Evolutionary conservation across 2,329 filamentous ascomycete genomes (phyloP).

Genomic region (Dothistroma septosporum): DNA sequence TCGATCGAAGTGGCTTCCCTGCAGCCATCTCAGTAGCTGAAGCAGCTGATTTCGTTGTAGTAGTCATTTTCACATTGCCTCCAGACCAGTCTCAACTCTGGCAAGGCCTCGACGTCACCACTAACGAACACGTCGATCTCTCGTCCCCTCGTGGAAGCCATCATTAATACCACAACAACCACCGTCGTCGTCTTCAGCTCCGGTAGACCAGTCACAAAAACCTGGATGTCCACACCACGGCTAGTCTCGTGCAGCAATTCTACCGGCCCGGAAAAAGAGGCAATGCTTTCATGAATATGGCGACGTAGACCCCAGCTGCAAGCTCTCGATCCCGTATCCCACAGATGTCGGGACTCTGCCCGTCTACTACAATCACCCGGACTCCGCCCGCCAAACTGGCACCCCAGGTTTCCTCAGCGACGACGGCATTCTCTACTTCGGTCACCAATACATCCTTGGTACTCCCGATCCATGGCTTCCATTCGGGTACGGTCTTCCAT

Average conservation of each 20-base stretch:
- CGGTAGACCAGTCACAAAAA: conserved; percentile 68
- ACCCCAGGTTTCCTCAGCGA: conserved; percentile 50
- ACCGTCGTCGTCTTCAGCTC: conserved; percentile 65
- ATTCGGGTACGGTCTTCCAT: conserved; percentile 43
- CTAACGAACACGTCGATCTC: conserved; percentile 68
- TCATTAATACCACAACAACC: conserved; percentile 63
- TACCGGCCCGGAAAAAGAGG: conserved; percentile 65
- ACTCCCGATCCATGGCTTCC: conserved; percentile 39
- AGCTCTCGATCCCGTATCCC: conserved; percentile 29
- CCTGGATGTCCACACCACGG: conserved; percentile 64
- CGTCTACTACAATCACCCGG: conserved; percentile 51
- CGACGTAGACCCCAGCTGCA: conserved; percentile 28
- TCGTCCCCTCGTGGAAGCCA: conserved; percentile 58
- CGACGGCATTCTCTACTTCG: conserved; percentile 43
- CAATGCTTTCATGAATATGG: conserved; percentile 28
- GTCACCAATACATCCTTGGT: conserved; percentile 39
- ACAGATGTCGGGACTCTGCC: conserved; percentile 41
- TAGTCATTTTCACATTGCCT: conserved; percentile 72
- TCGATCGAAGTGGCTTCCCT: conserved; percentile 61
- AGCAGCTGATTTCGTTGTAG: conserved; percentile 66
- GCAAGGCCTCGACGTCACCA: conserved; percentile 67
- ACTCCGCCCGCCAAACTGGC: conserved; percentile 54
- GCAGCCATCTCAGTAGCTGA: conserved; percentile 63
- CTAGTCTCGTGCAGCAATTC: conserved; percentile 68
- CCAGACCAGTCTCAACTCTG: conserved; percentile 69